These are phyloP conservation scores for Tricholoma hemisulphureum DNA, from an alignment of 768 basidiomycete genomes.

Conservation along the genomic window DNA sequence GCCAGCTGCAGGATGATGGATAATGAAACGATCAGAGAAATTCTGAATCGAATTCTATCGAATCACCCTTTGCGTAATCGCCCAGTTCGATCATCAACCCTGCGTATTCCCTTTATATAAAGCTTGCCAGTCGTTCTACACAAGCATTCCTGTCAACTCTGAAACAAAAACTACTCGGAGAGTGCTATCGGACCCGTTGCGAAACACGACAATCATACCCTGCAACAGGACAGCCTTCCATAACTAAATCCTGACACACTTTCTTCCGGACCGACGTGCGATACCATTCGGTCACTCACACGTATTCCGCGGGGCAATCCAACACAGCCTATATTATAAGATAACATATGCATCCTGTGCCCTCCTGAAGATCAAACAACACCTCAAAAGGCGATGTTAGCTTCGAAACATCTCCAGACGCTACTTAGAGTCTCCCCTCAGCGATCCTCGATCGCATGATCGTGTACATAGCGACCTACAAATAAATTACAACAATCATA, in stretches of 20 bases:
- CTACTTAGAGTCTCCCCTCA: no score
- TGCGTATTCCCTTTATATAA: slow-evolving; percentile 9
- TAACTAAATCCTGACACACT: no score
- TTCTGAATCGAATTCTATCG: slow-evolving; percentile 22
- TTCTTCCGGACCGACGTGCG: neutral
- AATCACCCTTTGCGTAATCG: slow-evolving; percentile 9
- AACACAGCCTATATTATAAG: no score
- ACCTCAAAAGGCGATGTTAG: neutral
- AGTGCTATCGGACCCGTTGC: neutral
- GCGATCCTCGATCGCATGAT: no score
- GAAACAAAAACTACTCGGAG: neutral
- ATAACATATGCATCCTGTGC: no score
- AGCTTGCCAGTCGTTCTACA: neutral
- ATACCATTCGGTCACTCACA: no score
- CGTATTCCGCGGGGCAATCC: no score
- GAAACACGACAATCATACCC: slow-evolving; percentile 17
- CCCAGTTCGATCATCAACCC: slow-evolving; percentile 11
- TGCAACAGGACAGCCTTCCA: neutral
- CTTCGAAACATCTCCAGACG: neutral
- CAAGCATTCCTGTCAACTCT: slow-evolving; percentile 1
- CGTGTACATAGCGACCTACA: no score
- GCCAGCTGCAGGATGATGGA: slow-evolving; percentile 12
- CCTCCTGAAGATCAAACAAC: no score
- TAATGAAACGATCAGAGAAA: slow-evolving; percentile 23
- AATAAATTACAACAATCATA: no score